These are phyloP conservation scores for Calonectria hawksworthii DNA, from an alignment of 2,329 filamentous ascomycete species.

Conservation along the genomic window DNA sequence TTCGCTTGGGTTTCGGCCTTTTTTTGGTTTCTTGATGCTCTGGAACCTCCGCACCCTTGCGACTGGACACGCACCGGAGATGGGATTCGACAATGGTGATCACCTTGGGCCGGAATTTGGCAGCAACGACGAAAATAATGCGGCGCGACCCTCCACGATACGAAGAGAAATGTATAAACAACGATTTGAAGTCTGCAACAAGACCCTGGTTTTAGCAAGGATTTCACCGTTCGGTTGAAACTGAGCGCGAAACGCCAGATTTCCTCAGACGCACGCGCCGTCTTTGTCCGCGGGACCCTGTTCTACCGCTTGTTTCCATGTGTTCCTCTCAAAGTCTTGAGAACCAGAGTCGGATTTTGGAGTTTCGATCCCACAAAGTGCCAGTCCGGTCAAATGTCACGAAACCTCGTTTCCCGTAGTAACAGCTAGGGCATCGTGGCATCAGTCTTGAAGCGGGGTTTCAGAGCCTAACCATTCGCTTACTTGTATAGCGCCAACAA, in stretches of 20 bases:
- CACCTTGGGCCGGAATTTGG: neutral
- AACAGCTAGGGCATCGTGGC: conserved; percentile 17
- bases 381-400: neutral
- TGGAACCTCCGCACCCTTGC: conserved; percentile 2
- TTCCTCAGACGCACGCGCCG: neutral
- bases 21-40: conserved; percentile 15
- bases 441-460: conserved; percentile 21
- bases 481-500: conserved; percentile 8
- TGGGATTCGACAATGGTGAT: neutral
- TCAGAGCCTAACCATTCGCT: conserved; percentile 17
- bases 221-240: neutral
- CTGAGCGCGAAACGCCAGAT: conserved; percentile 2
- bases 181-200: neutral
- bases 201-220: neutral
- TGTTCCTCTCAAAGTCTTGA: neutral
- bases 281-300: neutral
- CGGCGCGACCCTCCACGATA: neutral
- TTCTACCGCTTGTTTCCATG: neutral
- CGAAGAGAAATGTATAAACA: neutral
- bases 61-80: conserved; percentile 13
- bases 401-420: neutral
- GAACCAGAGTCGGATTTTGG: neutral
- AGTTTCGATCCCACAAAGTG: neutral
- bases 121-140: neutral
- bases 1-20: conserved; percentile 11